These are phyloP conservation scores for Omphalotus guepiniiformis DNA, from an alignment of 768 basidiomycete genomes.

Conservation along the genomic window DNA sequence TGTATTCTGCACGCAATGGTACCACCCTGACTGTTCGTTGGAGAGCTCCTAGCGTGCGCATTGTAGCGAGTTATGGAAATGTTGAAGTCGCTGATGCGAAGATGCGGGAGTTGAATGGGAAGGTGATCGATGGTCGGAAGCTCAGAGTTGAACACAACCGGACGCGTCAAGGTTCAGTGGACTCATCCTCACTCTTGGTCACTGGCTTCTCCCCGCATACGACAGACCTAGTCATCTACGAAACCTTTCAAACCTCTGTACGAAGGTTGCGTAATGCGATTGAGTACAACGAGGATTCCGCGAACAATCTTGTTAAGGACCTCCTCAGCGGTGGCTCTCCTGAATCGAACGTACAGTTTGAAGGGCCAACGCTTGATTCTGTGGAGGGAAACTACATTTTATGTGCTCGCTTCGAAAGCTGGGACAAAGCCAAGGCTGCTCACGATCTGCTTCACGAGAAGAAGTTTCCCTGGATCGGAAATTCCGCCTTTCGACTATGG, in stretches of 20 bases:
- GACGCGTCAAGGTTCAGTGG: conserved; percentile 29
- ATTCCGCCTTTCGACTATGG: conserved; percentile 31
- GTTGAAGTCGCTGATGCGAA: conserved; percentile 29
- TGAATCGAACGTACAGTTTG: conserved; percentile 21
- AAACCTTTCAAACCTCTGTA: conserved; percentile 23
- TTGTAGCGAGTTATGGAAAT: conserved; percentile 39
- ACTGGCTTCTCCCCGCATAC: conserved; percentile 32
- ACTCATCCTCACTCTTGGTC: conserved; percentile 33
- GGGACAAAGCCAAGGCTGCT: conserved; percentile 43
- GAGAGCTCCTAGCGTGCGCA: conserved; percentile 41
- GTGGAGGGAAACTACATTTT: conserved; percentile 27
- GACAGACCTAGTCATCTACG: conserved; percentile 20
- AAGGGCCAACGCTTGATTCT: conserved; percentile 14
- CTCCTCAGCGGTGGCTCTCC: conserved; percentile 22
- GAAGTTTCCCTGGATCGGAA: conserved; percentile 25
- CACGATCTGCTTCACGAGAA: conserved; percentile 31
- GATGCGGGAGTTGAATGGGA: conserved; percentile 32
- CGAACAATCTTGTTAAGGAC: conserved; percentile 17
- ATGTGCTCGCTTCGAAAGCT: conserved; percentile 42
- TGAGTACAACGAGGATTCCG: conserved; percentile 16
- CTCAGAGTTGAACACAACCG: conserved; percentile 44
- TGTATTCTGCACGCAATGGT: conserved; percentile 22
- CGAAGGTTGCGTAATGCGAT: conserved; percentile 18
- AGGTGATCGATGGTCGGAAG: conserved; percentile 33
- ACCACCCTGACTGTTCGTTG: conserved; percentile 49